phyloP scores from a whole-genome alignment of 2,329 filamentous ascomycete genomes.

The Monosporascus sp. region DNA sequence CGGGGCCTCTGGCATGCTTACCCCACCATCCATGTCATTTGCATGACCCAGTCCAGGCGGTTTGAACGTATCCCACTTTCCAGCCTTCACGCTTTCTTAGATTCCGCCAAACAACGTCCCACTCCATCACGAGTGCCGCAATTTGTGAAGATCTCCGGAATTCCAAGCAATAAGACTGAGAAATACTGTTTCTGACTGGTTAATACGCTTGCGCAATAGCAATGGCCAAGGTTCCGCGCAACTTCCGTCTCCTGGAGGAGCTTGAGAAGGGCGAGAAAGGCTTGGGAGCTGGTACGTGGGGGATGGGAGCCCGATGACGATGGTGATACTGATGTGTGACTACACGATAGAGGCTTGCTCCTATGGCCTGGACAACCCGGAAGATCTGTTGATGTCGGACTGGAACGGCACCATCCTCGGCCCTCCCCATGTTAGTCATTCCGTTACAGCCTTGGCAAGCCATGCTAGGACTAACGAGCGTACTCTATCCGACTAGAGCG shows the following conservation, averaged over 20 bases:
- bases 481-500: constrained; percentile 54
- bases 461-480: not conserved
- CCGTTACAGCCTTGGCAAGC: not conserved
- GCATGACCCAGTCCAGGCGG: not conserved
- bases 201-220: constrained; percentile 11
- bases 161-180: too few relatives aligned
- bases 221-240: constrained; percentile 76
- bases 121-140: too few relatives aligned
- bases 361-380: constrained; percentile 88
- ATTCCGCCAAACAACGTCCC: too few relatives aligned
- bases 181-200: not conserved
- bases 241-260: constrained; percentile 95
- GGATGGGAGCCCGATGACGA: not conserved
- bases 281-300: constrained; percentile 72
- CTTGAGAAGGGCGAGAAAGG: constrained; percentile 99
- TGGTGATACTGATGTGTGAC: not conserved
- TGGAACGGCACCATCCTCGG: constrained; percentile 98
- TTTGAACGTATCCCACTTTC: not conserved
- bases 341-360: constrained; percentile 76
- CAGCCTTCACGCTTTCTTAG: not conserved
- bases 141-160: too few relatives aligned
- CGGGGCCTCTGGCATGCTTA: not conserved
- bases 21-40: not conserved
- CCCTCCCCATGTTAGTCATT: constrained; percentile 76
- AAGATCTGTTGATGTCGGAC: constrained; percentile 94